Evolutionary conservation across 805 yeast genomes (phyloP), one percentile per base, ranked within the genome.

Genomic region (Candida morakotiae): DNA sequence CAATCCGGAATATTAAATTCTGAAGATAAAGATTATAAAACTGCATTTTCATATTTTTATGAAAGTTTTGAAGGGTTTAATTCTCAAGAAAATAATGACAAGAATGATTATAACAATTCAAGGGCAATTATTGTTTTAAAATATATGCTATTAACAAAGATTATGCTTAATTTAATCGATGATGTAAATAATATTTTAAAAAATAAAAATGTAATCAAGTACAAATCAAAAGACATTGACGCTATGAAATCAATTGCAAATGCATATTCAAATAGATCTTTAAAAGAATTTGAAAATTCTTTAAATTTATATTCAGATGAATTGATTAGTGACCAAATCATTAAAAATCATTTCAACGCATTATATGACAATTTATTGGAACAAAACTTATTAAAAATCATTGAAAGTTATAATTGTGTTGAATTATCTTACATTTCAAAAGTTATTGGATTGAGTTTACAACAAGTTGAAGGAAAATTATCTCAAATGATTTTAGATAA

Each of bases 401-500:
- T 93, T 47, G 97, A 93, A 65, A 96, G 98, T 13, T 93, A 87
- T 62, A 86, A 94, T 23, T 83, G 91, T 48, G 96, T 93, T n/a
- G 99, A 93, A 62, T 77, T 93, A 42, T 72, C 85, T 7, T 96
- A 88, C 60, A 78, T 93, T 35, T 84, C 97, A 21, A 76, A 83
- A 50, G 78, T 85, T 51, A 86, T 94, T 41, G 97, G 96, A 5
- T 75, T 94, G 44, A 91, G 88, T 46, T 69, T 80, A 32, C 83
- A 80, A 45, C 94, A 87, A 56, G 87, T 93, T 22, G 99, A 93
- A 64, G 94, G 94, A 15, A 93, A 93, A 60, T 72, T 93, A 46
- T 81, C 94, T 34, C 97, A 91, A 62, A 91, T 93, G 98, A 91
- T 93, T 49, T 73, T 93, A 51, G 98, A 93, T 62, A 83, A 87